These are phyloP conservation scores for Wallacemonas collosoma DNA, from an alignment of 208 protist species.

Conservation along the genomic window DNA sequence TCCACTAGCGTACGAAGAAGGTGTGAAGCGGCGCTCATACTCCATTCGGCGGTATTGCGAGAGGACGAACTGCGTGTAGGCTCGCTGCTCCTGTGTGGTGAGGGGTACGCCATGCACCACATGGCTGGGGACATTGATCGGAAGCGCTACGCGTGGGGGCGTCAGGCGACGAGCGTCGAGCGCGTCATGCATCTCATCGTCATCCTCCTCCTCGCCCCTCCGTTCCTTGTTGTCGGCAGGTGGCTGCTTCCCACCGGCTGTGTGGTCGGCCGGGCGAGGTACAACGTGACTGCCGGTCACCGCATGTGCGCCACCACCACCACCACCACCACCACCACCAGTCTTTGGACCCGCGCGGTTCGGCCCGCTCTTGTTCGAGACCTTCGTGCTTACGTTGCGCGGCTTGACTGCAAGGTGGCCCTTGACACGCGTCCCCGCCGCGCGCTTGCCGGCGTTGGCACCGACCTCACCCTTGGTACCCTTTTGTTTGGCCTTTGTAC, in stretches of 20 bases:
- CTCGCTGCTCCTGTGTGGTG: conserved; percentile 9
- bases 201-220: background rate
- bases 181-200: background rate
- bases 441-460: background rate
- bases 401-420: background rate
- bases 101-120: background rate
- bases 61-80: conserved; percentile 16
- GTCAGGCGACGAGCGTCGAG: background rate
- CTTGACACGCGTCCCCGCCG: background rate
- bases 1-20: background rate
- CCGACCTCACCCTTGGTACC: background rate
- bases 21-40: background rate
- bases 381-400: background rate
- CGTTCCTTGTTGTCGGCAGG: background rate
- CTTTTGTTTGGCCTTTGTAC: background rate
- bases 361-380: background rate
- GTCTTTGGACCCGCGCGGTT: too few species aligned
- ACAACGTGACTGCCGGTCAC: background rate
- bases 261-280: background rate
- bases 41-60: conserved; percentile 4
- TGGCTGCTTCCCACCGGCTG: background rate
- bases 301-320: too few species aligned
- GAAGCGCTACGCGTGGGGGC: background rate
- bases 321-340: too few species aligned
- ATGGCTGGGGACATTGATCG: conserved; percentile 5